Conservation (phyloP, 2,329 filamentous ascomycete genomes). For the Penicillium brevicompactum region DNA sequence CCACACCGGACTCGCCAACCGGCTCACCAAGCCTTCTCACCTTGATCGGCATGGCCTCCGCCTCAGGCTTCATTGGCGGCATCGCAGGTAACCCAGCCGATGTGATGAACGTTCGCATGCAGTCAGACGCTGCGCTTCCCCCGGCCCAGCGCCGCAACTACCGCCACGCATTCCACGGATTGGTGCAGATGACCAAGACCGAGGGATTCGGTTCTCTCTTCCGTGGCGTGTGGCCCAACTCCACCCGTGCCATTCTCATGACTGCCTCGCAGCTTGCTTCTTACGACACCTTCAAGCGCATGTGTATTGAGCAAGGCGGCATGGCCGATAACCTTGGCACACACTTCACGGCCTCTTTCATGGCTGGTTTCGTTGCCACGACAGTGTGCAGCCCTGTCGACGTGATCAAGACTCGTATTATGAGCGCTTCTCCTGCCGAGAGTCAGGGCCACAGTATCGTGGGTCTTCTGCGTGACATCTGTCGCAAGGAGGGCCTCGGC, state of each 20-base stretch:
- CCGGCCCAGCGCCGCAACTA: conserved; percentile 78
- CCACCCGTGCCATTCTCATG: conserved; percentile 65
- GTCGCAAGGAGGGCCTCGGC: conserved; percentile 57
- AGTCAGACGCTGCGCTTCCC: conserved; percentile 83
- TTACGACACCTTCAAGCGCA: conserved; percentile 65
- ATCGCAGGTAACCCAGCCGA: conserved; percentile 92
- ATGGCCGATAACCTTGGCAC: conserved; percentile 60
- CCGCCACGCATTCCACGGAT: conserved; percentile 81
- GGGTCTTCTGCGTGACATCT: conserved; percentile 56
- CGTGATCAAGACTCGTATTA: conserved; percentile 67
- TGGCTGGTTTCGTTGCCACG: conserved; percentile 67
- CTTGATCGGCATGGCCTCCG: conserved; percentile 80
- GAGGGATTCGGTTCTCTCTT: conserved; percentile 79
- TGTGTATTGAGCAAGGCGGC: conserved; percentile 54
- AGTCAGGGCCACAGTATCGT: conserved; percentile 48
- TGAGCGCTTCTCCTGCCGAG: conserved; percentile 55
- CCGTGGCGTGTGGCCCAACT: conserved; percentile 70
- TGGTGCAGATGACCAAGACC: conserved; percentile 81
- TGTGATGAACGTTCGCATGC: conserved; percentile 97
- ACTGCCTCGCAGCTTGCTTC: conserved; percentile 65
- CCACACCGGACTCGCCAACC: conserved; percentile 39
- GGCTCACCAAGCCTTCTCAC: conserved; percentile 67
- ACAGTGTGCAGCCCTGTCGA: conserved; percentile 69
- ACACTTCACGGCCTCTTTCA: conserved; percentile 64
- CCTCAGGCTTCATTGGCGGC: conserved; percentile 85